Evolutionary conservation across 257 asterid species (phyloP).

Genomic region (Nicotiana obtusifolia): DNA sequence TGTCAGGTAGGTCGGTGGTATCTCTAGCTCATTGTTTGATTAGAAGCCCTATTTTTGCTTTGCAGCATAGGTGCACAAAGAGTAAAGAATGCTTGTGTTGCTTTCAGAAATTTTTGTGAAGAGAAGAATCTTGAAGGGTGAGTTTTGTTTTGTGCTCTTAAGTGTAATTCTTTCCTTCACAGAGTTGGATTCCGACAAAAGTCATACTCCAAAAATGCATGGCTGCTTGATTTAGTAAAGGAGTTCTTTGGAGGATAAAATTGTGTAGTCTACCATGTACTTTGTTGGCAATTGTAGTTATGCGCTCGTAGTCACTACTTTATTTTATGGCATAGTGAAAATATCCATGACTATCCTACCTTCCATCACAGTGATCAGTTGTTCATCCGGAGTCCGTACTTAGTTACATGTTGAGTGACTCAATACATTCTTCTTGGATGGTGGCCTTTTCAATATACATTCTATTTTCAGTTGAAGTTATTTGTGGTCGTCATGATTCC

Average conservation of each 20-base stretch:
- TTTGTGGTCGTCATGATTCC: neutral
- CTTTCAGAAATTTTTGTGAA: constrained; percentile 21
- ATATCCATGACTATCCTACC: neutral
- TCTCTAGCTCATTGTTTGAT: neutral
- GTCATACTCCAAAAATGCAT: neutral
- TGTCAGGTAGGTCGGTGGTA: neutral
- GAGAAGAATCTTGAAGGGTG: constrained; percentile 23
- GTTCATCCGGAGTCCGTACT: neutral
- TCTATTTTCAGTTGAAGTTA: neutral
- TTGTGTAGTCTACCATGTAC: neutral
- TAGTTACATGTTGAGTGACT: neutral
- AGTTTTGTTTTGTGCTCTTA: constrained; percentile 9
- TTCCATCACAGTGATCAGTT: neutral
- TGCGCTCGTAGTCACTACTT: neutral
- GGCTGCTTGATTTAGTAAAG: neutral
- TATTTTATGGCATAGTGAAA: neutral
- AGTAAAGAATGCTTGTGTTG: constrained; percentile 26
- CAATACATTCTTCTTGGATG: neutral
- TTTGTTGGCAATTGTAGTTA: neutral
- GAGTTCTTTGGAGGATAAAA: neutral
- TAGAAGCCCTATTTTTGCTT: neutral
- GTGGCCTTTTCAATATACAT: neutral
- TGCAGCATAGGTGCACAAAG: constrained; percentile 32
- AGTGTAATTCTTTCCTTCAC: neutral
- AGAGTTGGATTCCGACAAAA: neutral